Evolutionary conservation across 2,329 filamentous ascomycete species (phyloP).

Genomic region (Ciborinia camelliae): DNA sequence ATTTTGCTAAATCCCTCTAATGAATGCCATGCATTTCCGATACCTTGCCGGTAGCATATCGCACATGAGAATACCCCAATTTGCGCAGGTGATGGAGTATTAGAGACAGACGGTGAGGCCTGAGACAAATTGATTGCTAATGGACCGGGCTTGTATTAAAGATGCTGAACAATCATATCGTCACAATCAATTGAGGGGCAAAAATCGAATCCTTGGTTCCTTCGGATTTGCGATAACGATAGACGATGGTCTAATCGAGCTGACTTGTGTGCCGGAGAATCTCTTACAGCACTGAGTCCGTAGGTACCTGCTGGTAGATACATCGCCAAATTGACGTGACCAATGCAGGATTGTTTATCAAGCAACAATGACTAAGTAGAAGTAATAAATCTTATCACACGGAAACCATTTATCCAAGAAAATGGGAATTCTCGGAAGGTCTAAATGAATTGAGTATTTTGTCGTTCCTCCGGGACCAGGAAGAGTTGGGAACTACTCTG

Average conservation of each 20-base stretch:
- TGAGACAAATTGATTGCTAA: not conserved
- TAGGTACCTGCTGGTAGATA: not conserved
- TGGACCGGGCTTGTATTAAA: constrained; percentile 2
- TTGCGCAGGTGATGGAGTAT: not conserved
- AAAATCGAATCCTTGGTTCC: constrained; percentile 1
- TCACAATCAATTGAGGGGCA: constrained; percentile 8
- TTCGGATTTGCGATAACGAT: constrained; percentile 6
- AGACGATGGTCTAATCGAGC: not conserved
- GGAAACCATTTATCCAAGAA: constrained; percentile 6
- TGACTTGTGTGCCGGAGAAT: not conserved
- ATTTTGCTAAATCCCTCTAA: too few relatives aligned
- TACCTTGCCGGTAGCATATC: constrained; percentile 1
- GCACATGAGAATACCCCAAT: not conserved
- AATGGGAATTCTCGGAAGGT: not conserved
- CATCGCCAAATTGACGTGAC: not conserved
- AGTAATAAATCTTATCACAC: not conserved
- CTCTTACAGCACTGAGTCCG: too few relatives aligned
- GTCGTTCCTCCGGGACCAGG: not conserved
- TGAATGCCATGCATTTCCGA: constrained; percentile 7
- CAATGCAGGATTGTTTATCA: not conserved
- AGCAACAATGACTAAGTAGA: not conserved
- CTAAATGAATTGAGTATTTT: not conserved
- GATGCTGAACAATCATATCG: not conserved
- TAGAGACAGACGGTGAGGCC: constrained; percentile 7
- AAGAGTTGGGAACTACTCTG: too few relatives aligned